Percentiles rank a stretch among this genome's conserved stretches.
Conservation (phyloP, 176 grass and related monocot species). For the Aegilops sharonensis region DNA sequence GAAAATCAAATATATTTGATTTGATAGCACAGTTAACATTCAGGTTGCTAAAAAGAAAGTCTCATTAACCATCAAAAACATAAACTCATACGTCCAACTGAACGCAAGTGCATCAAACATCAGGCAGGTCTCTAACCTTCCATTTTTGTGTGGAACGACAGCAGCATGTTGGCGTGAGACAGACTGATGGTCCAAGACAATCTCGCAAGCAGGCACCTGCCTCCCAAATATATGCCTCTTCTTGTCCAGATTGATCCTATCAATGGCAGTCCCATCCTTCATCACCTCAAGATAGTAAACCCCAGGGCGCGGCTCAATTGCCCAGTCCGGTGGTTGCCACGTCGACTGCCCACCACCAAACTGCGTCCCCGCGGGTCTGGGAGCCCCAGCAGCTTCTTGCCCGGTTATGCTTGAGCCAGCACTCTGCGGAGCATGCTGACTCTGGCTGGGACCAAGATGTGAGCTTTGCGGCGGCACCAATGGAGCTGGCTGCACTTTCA, state of each 20-base stretch:
- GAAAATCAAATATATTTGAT: neutral
- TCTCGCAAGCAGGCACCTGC: conserved; percentile 81
- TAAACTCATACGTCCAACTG: neutral
- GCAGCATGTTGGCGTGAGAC: conserved; percentile 95
- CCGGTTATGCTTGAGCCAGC: conserved; percentile 7
- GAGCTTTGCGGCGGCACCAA: conserved; percentile 32
- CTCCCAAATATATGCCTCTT: conserved; percentile 93
- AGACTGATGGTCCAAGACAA: conserved; percentile 92
- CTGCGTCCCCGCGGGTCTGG: conserved; percentile 42
- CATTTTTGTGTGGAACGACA: conserved; percentile 90
- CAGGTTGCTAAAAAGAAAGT: neutral
- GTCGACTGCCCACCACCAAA: conserved; percentile 82
- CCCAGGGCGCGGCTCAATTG: conserved; percentile 64
- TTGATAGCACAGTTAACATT: neutral
- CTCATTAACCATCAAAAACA: neutral
- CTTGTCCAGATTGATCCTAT: conserved; percentile 79
- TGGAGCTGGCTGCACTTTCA: conserved; percentile 5
- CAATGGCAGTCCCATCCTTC: conserved; percentile 85
- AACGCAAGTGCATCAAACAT: conserved; percentile 10
- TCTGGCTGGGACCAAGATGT: neutral
- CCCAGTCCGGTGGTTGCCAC: conserved; percentile 97
- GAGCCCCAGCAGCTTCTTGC: conserved; percentile 30
- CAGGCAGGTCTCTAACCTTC: conserved; percentile 49
- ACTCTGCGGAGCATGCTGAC: conserved; percentile 30
- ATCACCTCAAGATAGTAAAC: conserved; percentile 91